Evolutionary conservation across 805 yeast species (phyloP).

Genomic region (Candida maris): DNA sequence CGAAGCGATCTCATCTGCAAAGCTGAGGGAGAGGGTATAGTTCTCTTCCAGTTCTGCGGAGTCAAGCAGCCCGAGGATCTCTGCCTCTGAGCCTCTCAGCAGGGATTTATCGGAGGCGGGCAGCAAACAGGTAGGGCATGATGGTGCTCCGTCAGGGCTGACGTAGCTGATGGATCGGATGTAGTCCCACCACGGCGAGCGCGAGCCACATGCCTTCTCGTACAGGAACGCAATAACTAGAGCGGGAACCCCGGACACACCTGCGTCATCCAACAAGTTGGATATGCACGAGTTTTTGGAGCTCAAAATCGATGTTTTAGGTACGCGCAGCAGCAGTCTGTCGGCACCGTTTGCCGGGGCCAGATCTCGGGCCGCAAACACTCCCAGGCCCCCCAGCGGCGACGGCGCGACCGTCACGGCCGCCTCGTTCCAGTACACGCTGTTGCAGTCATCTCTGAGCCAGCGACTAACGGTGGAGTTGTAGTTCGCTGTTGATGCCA

Average conservation of each 20-base stretch:
- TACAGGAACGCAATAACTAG: slow-evolving; percentile 68
- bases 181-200: slow-evolving; percentile 80
- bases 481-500: slow-evolving; percentile 31
- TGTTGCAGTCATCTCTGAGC: slow-evolving; percentile 43
- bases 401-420: slow-evolving; percentile 45
- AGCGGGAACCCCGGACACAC: slow-evolving; percentile 60
- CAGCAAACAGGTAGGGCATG: slow-evolving; percentile 70
- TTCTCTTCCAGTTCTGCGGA: slow-evolving; percentile 38
- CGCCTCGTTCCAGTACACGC: slow-evolving; percentile 52
- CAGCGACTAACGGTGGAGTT: slow-evolving; percentile 40
- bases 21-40: slow-evolving; percentile 37
- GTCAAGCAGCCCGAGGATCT: slow-evolving; percentile 57
- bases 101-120: slow-evolving; percentile 39
- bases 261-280: slow-evolving; percentile 60
- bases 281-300: slow-evolving; percentile 59
- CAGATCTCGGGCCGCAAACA: slow-evolving; percentile 43
- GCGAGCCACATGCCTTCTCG: slow-evolving; percentile 54
- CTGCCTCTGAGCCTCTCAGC: slow-evolving; percentile 60
- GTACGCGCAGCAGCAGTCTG: slow-evolving; percentile 49
- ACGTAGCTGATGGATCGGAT: slow-evolving; percentile 48
- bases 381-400: slow-evolving; percentile 65
- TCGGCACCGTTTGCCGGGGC: slow-evolving; percentile 7
- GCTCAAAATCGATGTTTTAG: slow-evolving; percentile 58
- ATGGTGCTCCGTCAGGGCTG: slow-evolving; percentile 26
- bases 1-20: slow-evolving; percentile 34